phyloP scores from a whole-genome alignment of 1,284 basidiomycete species.

The Apiotrichum akiyoshidainum region DNA sequence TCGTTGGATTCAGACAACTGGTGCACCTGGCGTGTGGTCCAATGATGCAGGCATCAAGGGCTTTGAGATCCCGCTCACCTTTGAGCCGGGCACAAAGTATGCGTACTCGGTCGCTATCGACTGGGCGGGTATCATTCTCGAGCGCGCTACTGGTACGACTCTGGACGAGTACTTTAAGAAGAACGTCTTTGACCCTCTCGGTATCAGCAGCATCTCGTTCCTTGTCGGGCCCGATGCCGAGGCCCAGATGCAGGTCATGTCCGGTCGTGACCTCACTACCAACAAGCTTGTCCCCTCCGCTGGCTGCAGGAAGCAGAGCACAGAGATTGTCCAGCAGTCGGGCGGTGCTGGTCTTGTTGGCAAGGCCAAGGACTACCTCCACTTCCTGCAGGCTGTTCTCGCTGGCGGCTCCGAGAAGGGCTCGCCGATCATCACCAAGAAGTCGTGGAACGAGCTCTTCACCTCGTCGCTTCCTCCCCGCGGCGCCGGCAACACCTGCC shows the following conservation, averaged over 20 bases:
- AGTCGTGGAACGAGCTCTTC: slow-evolving; percentile 32
- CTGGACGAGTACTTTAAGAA: slow-evolving; percentile 24
- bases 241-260: slow-evolving; percentile 13
- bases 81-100: slow-evolving; percentile 24
- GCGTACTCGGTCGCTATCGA: slow-evolving; percentile 15
- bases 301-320: background rate
- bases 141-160: slow-evolving; percentile 10
- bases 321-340: slow-evolving; percentile 7
- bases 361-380: slow-evolving; percentile 37
- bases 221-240: slow-evolving; percentile 26
- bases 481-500: slow-evolving; percentile 9
- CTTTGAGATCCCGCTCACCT: slow-evolving; percentile 23
- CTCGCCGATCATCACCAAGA: slow-evolving; percentile 24
- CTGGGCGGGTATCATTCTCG: slow-evolving; percentile 24
- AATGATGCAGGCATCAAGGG: slow-evolving; percentile 9
- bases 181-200: slow-evolving; percentile 40
- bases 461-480: slow-evolving; percentile 17
- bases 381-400: slow-evolving; percentile 31
- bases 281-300: slow-evolving; percentile 1
- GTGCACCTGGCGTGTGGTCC: slow-evolving; percentile 25
- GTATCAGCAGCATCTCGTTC: slow-evolving; percentile 33
- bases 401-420: slow-evolving; percentile 6
- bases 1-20: slow-evolving; percentile 12
- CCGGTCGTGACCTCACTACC: slow-evolving; percentile 7
- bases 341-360: slow-evolving; percentile 45